Percentiles rank a stretch among this genome's conserved stretches.
phyloP scores from a whole-genome alignment of 2,329 filamentous ascomycete species.

The Metarhizium sp. region DNA sequence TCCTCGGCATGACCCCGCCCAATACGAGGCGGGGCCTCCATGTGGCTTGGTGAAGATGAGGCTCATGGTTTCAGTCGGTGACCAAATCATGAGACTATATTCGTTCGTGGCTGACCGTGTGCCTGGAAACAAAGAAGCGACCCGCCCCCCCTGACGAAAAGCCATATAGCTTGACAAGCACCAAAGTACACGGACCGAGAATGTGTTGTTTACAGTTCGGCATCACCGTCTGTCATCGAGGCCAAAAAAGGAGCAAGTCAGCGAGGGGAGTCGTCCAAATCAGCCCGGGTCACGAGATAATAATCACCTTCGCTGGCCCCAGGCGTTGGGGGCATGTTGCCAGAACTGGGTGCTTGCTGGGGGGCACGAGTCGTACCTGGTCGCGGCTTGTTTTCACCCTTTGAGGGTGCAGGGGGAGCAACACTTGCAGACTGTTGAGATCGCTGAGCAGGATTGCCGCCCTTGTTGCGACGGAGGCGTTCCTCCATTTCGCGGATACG shows the following conservation, averaged over 20 bases:
- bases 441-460: constrained; percentile 10
- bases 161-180: neutral
- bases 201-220: constrained; percentile 17
- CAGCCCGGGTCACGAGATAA: constrained; percentile 25
- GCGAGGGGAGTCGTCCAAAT: constrained; percentile 9
- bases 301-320: constrained; percentile 56
- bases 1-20: neutral
- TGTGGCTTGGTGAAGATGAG: neutral
- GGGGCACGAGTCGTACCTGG: constrained; percentile 43
- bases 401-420: constrained; percentile 9
- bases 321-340: constrained; percentile 51
- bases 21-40: neutral
- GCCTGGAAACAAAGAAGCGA: neutral
- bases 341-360: constrained; percentile 42
- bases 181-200: neutral
- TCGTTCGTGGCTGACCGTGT: neutral
- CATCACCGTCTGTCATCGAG: constrained; percentile 25
- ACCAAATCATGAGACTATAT: neutral
- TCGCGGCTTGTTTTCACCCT: constrained; percentile 33
- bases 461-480: constrained; percentile 44
- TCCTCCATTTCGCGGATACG: constrained; percentile 79
- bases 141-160: neutral
- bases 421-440: constrained; percentile 7
- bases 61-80: neutral
- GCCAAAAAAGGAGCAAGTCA: neutral